phyloP scores from a whole-genome alignment of 2,329 filamentous ascomycete species.

The Stagonosporopsis cucurbitacearum region DNA sequence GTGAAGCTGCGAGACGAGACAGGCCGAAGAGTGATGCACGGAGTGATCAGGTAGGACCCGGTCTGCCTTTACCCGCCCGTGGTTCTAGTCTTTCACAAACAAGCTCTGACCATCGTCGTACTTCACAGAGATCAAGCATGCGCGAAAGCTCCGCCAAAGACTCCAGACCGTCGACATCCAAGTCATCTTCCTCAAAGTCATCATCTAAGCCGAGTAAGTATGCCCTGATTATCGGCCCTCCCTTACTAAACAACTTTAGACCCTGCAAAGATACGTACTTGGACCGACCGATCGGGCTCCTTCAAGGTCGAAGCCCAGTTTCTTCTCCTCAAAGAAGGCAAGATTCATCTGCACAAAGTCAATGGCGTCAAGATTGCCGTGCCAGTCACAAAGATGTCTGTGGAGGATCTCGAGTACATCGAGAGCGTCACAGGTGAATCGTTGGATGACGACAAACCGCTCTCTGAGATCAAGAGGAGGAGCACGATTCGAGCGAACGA shows the following conservation, averaged over 20 bases:
- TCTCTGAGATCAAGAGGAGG: slow-evolving; percentile 76
- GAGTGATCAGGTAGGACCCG: slow-evolving; percentile 76
- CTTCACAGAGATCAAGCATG: slow-evolving; percentile 73
- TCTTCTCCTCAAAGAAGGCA: slow-evolving; percentile 89
- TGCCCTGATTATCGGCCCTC: slow-evolving; percentile 17
- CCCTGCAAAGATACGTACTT: slow-evolving; percentile 79
- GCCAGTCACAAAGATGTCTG: slow-evolving; percentile 92
- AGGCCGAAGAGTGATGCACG: slow-evolving; percentile 59
- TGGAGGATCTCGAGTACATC: slow-evolving; percentile 93
- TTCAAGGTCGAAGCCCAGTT: slow-evolving; percentile 99
- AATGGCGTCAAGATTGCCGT: slow-evolving; percentile 99
- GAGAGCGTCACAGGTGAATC: slow-evolving; percentile 87
- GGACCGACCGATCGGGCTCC: slow-evolving; percentile 93
- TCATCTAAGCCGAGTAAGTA: slow-evolving; percentile 75
- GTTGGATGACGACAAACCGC: slow-evolving; percentile 87
- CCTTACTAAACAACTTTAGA: slow-evolving; percentile 55
- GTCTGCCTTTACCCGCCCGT: slow-evolving; percentile 76
- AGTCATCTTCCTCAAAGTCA: slow-evolving; percentile 48
- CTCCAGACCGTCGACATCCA: slow-evolving; percentile 53
- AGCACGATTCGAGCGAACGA: slow-evolving; percentile 60
- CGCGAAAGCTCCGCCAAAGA: slow-evolving; percentile 70
- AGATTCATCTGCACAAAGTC: slow-evolving; percentile 96
- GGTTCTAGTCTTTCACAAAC: slow-evolving; percentile 76
- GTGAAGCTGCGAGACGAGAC: slow-evolving; percentile 74
- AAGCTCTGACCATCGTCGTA: slow-evolving; percentile 70